These are phyloP conservation scores for button mushroom (Agaricus bisporus) DNA, from an alignment of 768 basidiomycete genomes.

Conservation along the genomic window DNA sequence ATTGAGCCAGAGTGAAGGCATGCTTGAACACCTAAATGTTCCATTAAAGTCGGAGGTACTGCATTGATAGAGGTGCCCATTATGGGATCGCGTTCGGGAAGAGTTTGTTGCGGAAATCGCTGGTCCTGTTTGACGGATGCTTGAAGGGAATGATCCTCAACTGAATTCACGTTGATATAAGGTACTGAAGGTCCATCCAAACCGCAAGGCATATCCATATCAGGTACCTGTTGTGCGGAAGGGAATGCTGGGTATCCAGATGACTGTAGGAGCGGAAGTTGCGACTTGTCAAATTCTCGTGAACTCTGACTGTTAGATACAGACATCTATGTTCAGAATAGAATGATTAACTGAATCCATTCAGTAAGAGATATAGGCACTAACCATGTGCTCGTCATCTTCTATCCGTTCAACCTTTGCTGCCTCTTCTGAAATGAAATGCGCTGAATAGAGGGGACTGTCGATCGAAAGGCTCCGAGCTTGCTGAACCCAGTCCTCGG, in stretches of 20 bases:
- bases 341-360: neutral
- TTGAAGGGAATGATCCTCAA: neutral
- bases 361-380: constrained; percentile 13
- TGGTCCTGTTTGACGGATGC: constrained; percentile 17
- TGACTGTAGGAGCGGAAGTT: constrained; percentile 2
- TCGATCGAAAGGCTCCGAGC: constrained; percentile 63
- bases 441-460: constrained; percentile 31
- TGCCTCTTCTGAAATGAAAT: constrained; percentile 10
- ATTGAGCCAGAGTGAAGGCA: neutral
- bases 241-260: neutral
- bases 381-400: constrained; percentile 51
- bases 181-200: neutral
- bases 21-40: neutral
- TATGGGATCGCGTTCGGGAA: neutral
- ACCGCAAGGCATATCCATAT: neutral
- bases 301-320: neutral
- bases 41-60: constrained; percentile 6
- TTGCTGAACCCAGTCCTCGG: constrained; percentile 75
- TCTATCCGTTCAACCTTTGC: constrained; percentile 9
- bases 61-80: constrained; percentile 9
- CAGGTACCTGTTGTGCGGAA: neutral
- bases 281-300: neutral
- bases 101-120: neutral
- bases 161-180: neutral
- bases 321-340: neutral